Percentiles rank a stretch among this genome's conserved stretches.
Evolutionary conservation across 768 basidiomycete genomes (phyloP).

Genomic region (Vararia minispora): DNA sequence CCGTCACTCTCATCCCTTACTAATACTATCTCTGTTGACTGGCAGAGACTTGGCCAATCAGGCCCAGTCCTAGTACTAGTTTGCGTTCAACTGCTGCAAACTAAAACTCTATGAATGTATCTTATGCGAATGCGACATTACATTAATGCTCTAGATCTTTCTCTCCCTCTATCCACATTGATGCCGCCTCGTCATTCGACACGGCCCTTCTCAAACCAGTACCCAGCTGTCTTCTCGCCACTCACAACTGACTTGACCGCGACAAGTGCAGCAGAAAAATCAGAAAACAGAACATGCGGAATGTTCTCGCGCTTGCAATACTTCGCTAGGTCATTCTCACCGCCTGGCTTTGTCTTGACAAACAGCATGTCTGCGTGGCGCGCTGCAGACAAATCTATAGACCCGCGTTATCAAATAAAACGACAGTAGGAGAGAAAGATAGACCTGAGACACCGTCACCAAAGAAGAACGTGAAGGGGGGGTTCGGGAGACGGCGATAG

Average conservation of each 20-base stretch:
- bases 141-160: too few relatives aligned
- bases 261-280: conserved; percentile 53
- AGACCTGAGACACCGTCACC: conserved; percentile 94
- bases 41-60: too few relatives aligned
- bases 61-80: too few relatives aligned
- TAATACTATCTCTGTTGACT: too few relatives aligned
- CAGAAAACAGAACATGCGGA: conserved; percentile 63
- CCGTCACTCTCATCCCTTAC: too few relatives aligned
- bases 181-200: too few relatives aligned
- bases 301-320: conserved; percentile 78
- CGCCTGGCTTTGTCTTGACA: conserved; percentile 69
- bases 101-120: too few relatives aligned
- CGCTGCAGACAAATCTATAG: conserved; percentile 81
- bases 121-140: too few relatives aligned
- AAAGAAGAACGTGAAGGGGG: conserved; percentile 89
- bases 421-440: conserved; percentile 15
- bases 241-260: conserved; percentile 60
- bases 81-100: too few relatives aligned
- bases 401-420: background rate
- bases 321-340: conserved; percentile 76
- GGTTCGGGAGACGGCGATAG: conserved; percentile 57
- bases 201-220: conserved; percentile 27
- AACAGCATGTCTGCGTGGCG: conserved; percentile 90
- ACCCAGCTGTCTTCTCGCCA: conserved; percentile 48
- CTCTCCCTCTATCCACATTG: too few relatives aligned